Evolutionary conservation across 129 eudicot species (phyloP).

Genomic region (Calendula officinalis): DNA sequence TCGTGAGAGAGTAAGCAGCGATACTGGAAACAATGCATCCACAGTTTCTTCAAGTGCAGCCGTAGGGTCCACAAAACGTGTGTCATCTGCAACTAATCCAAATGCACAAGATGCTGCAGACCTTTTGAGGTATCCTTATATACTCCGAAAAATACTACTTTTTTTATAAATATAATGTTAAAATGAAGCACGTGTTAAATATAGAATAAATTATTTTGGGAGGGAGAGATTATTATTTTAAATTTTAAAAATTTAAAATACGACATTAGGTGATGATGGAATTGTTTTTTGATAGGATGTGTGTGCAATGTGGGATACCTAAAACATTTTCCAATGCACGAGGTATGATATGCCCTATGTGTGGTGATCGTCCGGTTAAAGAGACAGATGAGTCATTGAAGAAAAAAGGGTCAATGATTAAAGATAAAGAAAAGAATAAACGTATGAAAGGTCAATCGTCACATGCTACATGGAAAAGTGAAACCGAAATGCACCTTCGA

Average conservation of each 20-base stretch:
- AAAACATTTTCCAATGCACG: constrained; percentile 70
- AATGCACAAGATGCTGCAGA: constrained; percentile 84
- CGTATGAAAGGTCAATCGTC: constrained; percentile 99
- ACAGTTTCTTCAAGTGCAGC: constrained; percentile 29
- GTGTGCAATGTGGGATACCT: constrained; percentile 89
- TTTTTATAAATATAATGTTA: neutral
- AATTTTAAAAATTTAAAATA: no score
- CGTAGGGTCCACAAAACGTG: constrained; percentile 57
- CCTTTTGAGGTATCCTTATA: constrained; percentile 51
- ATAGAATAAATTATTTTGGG: no score
- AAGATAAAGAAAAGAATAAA: constrained; percentile 93
- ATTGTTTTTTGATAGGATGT: constrained; percentile 57
- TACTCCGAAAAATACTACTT: neutral
- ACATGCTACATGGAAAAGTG: constrained; percentile 97
- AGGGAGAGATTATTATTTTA: no score
- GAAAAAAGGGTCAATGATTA: constrained; percentile 73
- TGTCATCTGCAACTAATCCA: constrained; percentile 73
- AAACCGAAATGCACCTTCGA: constrained; percentile 97
- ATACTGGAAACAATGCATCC: constrained; percentile 46
- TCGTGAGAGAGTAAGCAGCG: constrained; percentile 95
- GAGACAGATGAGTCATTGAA: constrained; percentile 47
- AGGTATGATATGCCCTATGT: constrained; percentile 85
- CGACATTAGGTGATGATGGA: neutral
- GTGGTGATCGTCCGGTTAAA: constrained; percentile 59
- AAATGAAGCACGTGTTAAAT: no score